Evolutionary conservation across 441 rosid species (phyloP).

Genomic region (Populus hybrid): DNA sequence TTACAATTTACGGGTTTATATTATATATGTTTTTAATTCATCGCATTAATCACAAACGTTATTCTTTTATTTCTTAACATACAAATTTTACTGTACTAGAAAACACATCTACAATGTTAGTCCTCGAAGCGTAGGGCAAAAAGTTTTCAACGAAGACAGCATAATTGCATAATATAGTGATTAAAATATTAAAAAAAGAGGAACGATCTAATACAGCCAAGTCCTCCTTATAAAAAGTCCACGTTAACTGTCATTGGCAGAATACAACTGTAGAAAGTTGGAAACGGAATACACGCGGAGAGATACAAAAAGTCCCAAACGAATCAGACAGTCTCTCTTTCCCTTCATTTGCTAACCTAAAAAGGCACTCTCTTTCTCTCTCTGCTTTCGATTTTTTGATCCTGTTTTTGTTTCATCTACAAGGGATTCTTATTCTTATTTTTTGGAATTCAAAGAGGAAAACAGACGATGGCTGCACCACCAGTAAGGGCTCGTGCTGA

Average conservation of each 20-base stretch:
- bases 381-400: background rate
- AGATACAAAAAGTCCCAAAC: background rate
- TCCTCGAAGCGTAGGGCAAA: no score
- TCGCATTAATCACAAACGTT: no score
- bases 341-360: background rate
- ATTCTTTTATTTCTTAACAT: no score
- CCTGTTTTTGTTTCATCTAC: background rate
- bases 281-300: background rate
- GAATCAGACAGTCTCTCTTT: background rate
- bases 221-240: background rate
- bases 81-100: no score
- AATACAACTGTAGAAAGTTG: background rate
- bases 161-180: background rate
- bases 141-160: background rate
- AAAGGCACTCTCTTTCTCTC: background rate
- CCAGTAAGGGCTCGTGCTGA: constrained; percentile 41
- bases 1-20: no score
- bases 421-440: background rate
- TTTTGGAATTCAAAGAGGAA: constrained; percentile 1
- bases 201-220: background rate
- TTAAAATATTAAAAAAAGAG: background rate
- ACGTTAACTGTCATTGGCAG: background rate
- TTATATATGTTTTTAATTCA: no score
- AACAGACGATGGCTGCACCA: constrained; percentile 30
- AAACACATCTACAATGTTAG: no score